phyloP scores from a whole-genome alignment of 306 rosid species.

The Hylodesmum podocarpum region DNA sequence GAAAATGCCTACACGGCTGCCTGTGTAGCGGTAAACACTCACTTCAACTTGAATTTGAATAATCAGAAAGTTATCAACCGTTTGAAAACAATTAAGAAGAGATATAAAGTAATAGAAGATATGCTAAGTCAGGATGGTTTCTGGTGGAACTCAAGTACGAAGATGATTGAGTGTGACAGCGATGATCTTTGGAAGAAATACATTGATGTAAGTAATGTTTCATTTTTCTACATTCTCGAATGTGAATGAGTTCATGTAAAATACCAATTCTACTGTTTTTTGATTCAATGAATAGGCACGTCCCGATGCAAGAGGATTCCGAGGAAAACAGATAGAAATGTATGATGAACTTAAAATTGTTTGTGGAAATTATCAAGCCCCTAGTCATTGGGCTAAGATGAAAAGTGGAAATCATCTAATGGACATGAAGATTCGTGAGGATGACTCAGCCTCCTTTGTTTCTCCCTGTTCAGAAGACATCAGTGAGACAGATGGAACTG shows the following conservation, averaged over 20 bases:
- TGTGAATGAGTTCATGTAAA: not conserved
- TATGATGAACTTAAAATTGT: slow-evolving; percentile 82
- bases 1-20: slow-evolving; percentile 85
- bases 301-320: slow-evolving; percentile 69
- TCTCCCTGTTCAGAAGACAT: slow-evolving; percentile 62
- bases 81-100: slow-evolving; percentile 78
- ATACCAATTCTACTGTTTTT: slow-evolving; percentile 22
- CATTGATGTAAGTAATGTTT: slow-evolving; percentile 48
- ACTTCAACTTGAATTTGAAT: slow-evolving; percentile 69
- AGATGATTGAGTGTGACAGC: slow-evolving; percentile 63
- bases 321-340: slow-evolving; percentile 77
- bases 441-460: slow-evolving; percentile 65
- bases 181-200: slow-evolving; percentile 80
- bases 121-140: slow-evolving; percentile 70
- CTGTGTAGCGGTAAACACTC: slow-evolving; percentile 68
- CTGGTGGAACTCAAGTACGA: slow-evolving; percentile 65
- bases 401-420: slow-evolving; percentile 46
- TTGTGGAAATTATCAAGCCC: slow-evolving; percentile 81
- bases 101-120: slow-evolving; percentile 72
- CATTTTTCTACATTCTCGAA: slow-evolving; percentile 20
- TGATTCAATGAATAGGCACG: slow-evolving; percentile 53
- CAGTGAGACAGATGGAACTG: slow-evolving; percentile 71
- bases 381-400: slow-evolving; percentile 69
- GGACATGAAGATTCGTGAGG: slow-evolving; percentile 53
- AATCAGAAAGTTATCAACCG: slow-evolving; percentile 83